These are phyloP conservation scores for Rossbeevera mucosa DNA, from an alignment of 768 basidiomycete species.

Conservation along the genomic window DNA sequence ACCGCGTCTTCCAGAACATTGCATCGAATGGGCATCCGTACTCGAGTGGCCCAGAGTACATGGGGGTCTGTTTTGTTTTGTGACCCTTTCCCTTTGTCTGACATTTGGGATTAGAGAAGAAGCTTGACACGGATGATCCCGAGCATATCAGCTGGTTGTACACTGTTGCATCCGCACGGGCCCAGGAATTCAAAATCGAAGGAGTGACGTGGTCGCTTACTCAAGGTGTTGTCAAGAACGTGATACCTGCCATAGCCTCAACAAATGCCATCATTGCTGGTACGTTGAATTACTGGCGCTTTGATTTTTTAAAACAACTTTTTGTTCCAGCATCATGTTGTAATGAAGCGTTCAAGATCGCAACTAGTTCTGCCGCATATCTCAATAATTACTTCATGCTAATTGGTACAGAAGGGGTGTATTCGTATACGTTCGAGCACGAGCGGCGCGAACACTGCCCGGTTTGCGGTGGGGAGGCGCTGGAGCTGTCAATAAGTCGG, in stretches of 20 bases:
- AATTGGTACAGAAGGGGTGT: constrained; percentile 93
- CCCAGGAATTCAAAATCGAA: constrained; percentile 93
- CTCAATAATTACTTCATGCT: constrained; percentile 99
- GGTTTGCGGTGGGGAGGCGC: constrained; percentile 89
- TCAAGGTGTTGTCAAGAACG: constrained; percentile 98
- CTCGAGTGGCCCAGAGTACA: constrained; percentile 96
- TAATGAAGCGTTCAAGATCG: constrained; percentile 99
- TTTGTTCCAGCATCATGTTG: constrained; percentile 77
- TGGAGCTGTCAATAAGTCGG: constrained; percentile 64
- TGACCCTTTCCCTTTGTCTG: background rate
- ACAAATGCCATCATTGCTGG: constrained; percentile 98
- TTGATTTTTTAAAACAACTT: background rate
- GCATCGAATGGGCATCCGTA: constrained; percentile 99
- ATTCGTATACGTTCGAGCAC: constrained; percentile 96
- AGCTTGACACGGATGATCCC: constrained; percentile 95
- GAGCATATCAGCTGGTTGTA: constrained; percentile 96
- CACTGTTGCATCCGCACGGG: constrained; percentile 71
- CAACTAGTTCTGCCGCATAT: constrained; percentile 89
- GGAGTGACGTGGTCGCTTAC: constrained; percentile 98
- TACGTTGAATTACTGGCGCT: constrained; percentile 28
- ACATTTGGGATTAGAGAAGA: constrained; percentile 55
- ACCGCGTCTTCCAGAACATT: constrained; percentile 95
- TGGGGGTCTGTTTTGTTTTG: constrained; percentile 52
- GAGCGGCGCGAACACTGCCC: constrained; percentile 92
- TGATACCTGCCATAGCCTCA: constrained; percentile 97